Evolutionary conservation across 1,139 yeast species (phyloP).

Genomic region (Wickerhamiella infanticola): DNA sequence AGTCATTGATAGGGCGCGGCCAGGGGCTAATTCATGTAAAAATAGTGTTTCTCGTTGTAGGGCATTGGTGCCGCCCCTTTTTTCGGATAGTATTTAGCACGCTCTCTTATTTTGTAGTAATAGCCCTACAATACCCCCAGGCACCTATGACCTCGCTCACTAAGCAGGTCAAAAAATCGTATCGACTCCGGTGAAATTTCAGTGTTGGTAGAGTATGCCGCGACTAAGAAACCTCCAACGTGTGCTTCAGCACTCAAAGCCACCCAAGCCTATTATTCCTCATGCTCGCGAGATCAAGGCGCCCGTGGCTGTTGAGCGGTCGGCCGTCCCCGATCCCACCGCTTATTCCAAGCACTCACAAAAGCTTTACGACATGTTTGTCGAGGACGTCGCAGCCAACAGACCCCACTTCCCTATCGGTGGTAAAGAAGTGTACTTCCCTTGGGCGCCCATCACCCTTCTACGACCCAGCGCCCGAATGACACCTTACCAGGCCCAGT

Average conservation of each 20-base stretch:
- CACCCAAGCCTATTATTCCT: constrained; percentile 14
- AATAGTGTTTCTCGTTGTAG: no score
- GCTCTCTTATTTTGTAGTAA: no score
- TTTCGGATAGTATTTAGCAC: no score
- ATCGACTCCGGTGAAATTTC: not conserved
- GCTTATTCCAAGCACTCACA: constrained; percentile 13
- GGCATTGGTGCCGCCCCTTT: no score
- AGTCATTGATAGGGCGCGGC: no score
- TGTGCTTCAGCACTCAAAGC: constrained; percentile 13
- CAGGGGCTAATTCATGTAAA: no score
- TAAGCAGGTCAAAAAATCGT: no score
- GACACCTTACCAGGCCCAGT: constrained; percentile 91
- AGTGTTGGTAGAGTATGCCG: constrained; percentile 10
- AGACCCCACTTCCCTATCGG: constrained; percentile 73
- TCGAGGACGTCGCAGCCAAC: constrained; percentile 29
- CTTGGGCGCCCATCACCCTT: constrained; percentile 64
- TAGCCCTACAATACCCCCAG: no score
- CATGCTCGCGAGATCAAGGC: constrained; percentile 1
- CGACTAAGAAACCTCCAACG: constrained; percentile 11
- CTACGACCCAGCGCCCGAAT: constrained; percentile 85
- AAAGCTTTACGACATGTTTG: constrained; percentile 40
- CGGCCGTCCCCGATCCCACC: constrained; percentile 11
- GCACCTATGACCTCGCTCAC: no score
- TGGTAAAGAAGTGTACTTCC: constrained; percentile 55
- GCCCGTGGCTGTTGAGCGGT: constrained; percentile 2